These are phyloP conservation scores for Tulasnella sp. DNA, from an alignment of 768 basidiomycete genomes.

Conservation along the genomic window DNA sequence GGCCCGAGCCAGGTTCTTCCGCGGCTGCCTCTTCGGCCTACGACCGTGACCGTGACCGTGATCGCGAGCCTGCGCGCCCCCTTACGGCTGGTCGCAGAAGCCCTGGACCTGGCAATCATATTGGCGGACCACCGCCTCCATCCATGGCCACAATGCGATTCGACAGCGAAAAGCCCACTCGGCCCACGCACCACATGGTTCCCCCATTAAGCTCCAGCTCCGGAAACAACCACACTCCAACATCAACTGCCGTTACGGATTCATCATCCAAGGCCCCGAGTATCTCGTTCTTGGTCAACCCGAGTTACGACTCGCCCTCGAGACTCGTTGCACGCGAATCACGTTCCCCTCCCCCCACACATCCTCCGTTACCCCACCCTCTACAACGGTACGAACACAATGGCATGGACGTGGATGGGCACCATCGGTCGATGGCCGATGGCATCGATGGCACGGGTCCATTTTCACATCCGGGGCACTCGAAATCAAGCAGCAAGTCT, in stretches of 20 bases:
- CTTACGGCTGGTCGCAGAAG: neutral
- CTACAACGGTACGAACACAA: slow-evolving; percentile 22
- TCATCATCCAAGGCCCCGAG: slow-evolving; percentile 30
- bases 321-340: slow-evolving; percentile 24
- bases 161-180: slow-evolving; percentile 24
- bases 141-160: slow-evolving; percentile 15
- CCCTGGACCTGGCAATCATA: slow-evolving; percentile 7
- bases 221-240: slow-evolving; percentile 18
- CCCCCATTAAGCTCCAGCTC: slow-evolving; percentile 7
- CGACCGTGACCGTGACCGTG: slow-evolving; percentile 26
- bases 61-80: neutral
- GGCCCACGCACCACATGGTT: slow-evolving; percentile 2
- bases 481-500: slow-evolving; percentile 26
- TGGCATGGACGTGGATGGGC: slow-evolving; percentile 26
- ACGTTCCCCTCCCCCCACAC: slow-evolving; percentile 21
- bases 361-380: slow-evolving; percentile 24
- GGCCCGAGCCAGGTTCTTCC: slow-evolving; percentile 29
- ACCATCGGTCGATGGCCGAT: slow-evolving; percentile 11
- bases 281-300: slow-evolving; percentile 32
- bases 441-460: slow-evolving; percentile 6
- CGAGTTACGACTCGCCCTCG: slow-evolving; percentile 22
- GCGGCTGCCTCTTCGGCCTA: slow-evolving; percentile 22
- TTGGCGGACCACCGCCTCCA: slow-evolving; percentile 10
- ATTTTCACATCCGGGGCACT: slow-evolving; percentile 11
- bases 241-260: slow-evolving; percentile 30